phyloP scores from a whole-genome alignment of 2,329 filamentous ascomycete species.

The Chaetomium sp. region DNA sequence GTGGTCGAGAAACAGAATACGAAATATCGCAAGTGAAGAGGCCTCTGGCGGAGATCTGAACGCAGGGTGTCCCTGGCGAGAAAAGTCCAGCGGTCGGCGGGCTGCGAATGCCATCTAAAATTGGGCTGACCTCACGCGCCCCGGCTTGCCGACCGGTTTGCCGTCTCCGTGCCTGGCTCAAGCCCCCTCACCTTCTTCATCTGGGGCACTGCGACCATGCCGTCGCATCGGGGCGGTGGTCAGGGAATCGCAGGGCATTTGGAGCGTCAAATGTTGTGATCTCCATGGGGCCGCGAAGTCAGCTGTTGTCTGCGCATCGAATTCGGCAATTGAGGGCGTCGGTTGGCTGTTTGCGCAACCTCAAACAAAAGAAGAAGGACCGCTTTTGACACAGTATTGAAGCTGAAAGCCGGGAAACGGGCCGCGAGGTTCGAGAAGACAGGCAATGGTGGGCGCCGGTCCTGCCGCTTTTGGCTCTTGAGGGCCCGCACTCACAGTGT shows the following conservation, averaged over 20 bases:
- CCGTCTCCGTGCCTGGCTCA: not conserved
- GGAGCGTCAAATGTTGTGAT: not conserved
- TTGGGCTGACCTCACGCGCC: not conserved
- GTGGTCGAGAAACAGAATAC: constrained; percentile 22
- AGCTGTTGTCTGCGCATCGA: not conserved
- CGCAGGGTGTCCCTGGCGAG: not conserved
- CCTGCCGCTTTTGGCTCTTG: constrained; percentile 14
- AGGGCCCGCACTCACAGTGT: constrained; percentile 4
- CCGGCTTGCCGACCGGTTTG: not conserved
- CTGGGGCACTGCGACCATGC: not conserved
- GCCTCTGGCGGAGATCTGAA: not conserved
- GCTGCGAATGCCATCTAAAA: not conserved
- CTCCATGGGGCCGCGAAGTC: not conserved
- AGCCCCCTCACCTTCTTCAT: not conserved
- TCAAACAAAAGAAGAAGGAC: not conserved
- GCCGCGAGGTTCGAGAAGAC: not conserved
- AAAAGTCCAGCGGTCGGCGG: not conserved
- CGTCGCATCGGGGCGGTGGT: not conserved
- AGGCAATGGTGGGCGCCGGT: constrained; percentile 3
- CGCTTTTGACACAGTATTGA: not conserved
- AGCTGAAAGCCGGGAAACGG: not conserved
- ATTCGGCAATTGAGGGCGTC: not conserved
- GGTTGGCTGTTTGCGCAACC: not conserved
- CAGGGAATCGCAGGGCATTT: not conserved
- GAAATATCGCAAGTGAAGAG: constrained; percentile 24